Percentiles rank a stretch among this genome's conserved stretches.
These are phyloP conservation scores for Zygoascus hellenicus DNA, from an alignment of 1,139 yeast genomes.

Conservation along the genomic window DNA sequence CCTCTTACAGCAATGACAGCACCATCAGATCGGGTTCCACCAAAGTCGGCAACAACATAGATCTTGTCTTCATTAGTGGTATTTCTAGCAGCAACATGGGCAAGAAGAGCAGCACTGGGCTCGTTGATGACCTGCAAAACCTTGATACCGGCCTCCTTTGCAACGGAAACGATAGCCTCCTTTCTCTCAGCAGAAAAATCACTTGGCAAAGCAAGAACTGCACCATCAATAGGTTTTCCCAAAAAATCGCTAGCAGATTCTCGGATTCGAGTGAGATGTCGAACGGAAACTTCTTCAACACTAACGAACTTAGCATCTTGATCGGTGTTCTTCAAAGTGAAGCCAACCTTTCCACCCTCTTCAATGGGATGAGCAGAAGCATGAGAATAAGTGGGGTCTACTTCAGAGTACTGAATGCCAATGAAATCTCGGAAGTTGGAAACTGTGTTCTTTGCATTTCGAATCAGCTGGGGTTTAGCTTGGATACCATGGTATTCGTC, in stretches of 20 bases:
- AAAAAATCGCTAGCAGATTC: slow-evolving; percentile 89
- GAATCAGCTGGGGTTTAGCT: slow-evolving; percentile 84
- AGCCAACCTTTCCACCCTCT: slow-evolving; percentile 64
- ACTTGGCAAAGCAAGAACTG: slow-evolving; percentile 87
- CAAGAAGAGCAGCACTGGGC: slow-evolving; percentile 87
- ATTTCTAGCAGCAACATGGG: slow-evolving; percentile 45
- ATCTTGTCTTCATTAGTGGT: slow-evolving; percentile 61
- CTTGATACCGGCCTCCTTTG: slow-evolving; percentile 67
- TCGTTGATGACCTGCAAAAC: slow-evolving; percentile 87
- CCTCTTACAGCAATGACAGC: slow-evolving; percentile 92
- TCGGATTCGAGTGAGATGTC: slow-evolving; percentile 80
- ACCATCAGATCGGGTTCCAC: slow-evolving; percentile 94
- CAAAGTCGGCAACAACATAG: slow-evolving; percentile 92
- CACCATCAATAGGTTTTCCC: slow-evolving; percentile 76
- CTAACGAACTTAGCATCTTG: slow-evolving; percentile 44
- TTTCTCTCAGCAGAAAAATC: slow-evolving; percentile 75
- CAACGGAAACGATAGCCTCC: slow-evolving; percentile 53
- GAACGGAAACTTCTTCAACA: slow-evolving; percentile 71
- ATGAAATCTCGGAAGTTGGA: slow-evolving; percentile 90
- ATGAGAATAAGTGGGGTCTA: slow-evolving; percentile 56
- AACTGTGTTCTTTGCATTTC: slow-evolving; percentile 84
- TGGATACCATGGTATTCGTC: slow-evolving; percentile 98
- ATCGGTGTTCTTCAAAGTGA: slow-evolving; percentile 44
- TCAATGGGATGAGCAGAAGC: slow-evolving; percentile 73
- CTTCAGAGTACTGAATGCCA: slow-evolving; percentile 66